A percentile compares a stretch with the other conserved stretches of the same genome.
These are phyloP conservation scores for Ophiostoma novo-ulmi DNA, from an alignment of 2,329 filamentous ascomycete species.

Conservation along the genomic window DNA sequence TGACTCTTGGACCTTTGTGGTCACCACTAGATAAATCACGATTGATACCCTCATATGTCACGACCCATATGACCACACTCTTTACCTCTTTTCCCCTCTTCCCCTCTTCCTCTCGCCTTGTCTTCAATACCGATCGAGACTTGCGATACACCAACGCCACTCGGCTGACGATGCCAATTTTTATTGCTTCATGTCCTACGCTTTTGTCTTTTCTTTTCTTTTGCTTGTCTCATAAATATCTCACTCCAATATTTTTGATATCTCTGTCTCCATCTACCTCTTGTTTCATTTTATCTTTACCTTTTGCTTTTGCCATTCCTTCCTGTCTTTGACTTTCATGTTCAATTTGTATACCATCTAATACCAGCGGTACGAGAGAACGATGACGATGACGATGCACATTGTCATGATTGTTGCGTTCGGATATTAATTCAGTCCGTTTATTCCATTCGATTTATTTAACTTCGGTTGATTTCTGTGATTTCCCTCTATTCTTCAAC, in stretches of 20 bases:
- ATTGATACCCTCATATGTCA: constrained; percentile 16
- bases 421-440: not conserved
- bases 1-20: constrained; percentile 5
- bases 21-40: constrained; percentile 4
- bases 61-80: constrained; percentile 5
- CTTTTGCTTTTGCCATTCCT: not conserved
- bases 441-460: not conserved
- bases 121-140: not conserved
- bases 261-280: not conserved
- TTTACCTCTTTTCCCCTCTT: not conserved
- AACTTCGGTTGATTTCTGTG: not conserved
- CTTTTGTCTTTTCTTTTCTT: not conserved
- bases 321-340: not conserved
- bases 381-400: not conserved
- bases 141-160: not conserved
- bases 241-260: not conserved
- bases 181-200: not conserved
- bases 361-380: constrained; percentile 16
- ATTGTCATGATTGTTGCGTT: not conserved
- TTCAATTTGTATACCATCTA: constrained; percentile 20
- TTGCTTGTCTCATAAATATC: not conserved
- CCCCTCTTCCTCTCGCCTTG: not conserved
- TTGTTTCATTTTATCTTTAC: not conserved
- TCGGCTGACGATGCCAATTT: constrained; percentile 3
- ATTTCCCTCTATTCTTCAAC: not conserved